Evolutionary conservation across 805 yeast genomes (phyloP).

Genomic region (Lipomyces mesembrius): DNA sequence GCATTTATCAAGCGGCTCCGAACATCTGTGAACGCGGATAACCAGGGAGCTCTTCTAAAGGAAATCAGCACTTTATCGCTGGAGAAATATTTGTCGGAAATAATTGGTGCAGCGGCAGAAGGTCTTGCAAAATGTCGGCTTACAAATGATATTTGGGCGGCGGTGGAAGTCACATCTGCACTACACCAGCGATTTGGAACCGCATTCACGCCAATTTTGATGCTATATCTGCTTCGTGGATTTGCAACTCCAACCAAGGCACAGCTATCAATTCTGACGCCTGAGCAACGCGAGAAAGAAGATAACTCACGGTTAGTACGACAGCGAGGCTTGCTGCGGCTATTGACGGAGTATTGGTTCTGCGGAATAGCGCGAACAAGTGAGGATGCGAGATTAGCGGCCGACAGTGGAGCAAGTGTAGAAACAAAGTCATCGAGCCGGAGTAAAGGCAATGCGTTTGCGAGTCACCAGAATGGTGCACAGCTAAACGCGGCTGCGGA

Average conservation of each 20-base stretch:
- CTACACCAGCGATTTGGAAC: slow-evolving; percentile 74
- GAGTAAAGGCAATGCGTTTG: slow-evolving; percentile 1
- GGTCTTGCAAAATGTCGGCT: slow-evolving; percentile 59
- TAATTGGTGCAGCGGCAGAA: slow-evolving; percentile 65
- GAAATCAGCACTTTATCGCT: slow-evolving; percentile 68
- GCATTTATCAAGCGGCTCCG: slow-evolving; percentile 75
- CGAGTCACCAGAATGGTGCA: slow-evolving; percentile 34
- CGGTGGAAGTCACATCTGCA: slow-evolving; percentile 68
- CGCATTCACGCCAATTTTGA: slow-evolving; percentile 51
- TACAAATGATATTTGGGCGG: slow-evolving; percentile 62
- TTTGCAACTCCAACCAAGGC: slow-evolving; percentile 38
- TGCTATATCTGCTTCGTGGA: slow-evolving; percentile 38
- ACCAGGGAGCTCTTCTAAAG: slow-evolving; percentile 53
- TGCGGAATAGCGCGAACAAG: slow-evolving; percentile 59
- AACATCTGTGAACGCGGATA: slow-evolving; percentile 60
- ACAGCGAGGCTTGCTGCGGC: slow-evolving; percentile 55
- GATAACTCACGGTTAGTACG: slow-evolving; percentile 49
- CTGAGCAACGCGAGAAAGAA: slow-evolving; percentile 51
- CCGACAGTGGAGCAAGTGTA: slow-evolving; percentile 22
- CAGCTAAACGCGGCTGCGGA: slow-evolving; percentile 38
- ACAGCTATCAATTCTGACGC: slow-evolving; percentile 34
- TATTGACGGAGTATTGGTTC: slow-evolving; percentile 62
- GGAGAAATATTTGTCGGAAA: slow-evolving; percentile 75
- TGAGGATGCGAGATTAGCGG: slow-evolving; percentile 49
- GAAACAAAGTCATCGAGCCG: slow-evolving; percentile 3